Evolutionary conservation across 331 rosid species (phyloP).

Genomic region (Quercus lobata): DNA sequence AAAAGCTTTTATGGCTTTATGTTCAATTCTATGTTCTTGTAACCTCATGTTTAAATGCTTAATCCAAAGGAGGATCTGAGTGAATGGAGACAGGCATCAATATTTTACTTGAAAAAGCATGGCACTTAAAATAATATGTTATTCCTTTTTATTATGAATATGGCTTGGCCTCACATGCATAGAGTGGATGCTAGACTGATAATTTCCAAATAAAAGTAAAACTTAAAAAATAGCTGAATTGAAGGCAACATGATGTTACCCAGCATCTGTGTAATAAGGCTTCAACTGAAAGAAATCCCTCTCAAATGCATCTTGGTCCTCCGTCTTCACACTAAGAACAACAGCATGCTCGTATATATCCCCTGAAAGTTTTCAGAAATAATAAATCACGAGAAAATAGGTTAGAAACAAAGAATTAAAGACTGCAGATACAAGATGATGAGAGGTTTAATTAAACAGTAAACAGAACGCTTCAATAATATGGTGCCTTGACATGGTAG

Average conservation of each 20-base stretch:
- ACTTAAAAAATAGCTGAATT: background rate
- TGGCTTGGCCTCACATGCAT: background rate
- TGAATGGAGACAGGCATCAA: background rate
- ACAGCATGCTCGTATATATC: constrained; percentile 96
- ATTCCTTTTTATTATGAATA: background rate
- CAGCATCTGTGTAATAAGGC: constrained; percentile 90
- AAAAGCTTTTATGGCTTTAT: background rate
- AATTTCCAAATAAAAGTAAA: constrained; percentile 1
- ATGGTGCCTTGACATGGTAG: background rate
- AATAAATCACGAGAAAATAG: background rate
- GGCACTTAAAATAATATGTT: background rate
- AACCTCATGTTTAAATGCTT: background rate
- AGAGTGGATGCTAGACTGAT: background rate
- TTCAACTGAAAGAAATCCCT: constrained; percentile 95
- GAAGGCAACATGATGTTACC: constrained; percentile 37
- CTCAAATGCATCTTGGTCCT: constrained; percentile 97
- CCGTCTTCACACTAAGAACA: constrained; percentile 76
- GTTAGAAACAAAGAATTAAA: constrained; percentile 2
- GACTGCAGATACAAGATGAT: background rate
- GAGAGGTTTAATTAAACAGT: background rate
- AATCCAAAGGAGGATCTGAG: background rate
- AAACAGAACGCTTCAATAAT: background rate
- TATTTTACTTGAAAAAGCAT: background rate
- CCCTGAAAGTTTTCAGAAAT: constrained; percentile 58
- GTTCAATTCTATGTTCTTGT: background rate